Evolutionary conservation across 1,284 basidiomycete species (phyloP).

Genomic region (Ustilago tritici): DNA sequence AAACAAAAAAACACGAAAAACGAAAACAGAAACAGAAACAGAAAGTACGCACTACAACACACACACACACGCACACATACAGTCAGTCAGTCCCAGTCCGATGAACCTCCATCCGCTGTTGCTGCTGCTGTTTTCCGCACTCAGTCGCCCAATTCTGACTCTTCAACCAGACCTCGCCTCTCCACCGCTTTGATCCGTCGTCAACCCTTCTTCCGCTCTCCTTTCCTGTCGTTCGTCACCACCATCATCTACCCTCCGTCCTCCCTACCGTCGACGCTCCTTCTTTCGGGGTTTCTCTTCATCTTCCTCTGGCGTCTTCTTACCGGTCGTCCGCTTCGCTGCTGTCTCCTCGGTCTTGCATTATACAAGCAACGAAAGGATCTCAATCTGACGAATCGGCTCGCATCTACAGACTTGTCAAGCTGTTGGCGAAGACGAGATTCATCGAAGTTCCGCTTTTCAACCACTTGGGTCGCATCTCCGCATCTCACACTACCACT

Average conservation of each 20-base stretch:
- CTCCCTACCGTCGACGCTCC: slow-evolving; percentile 8
- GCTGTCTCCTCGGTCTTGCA: not conserved
- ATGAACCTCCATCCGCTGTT: slow-evolving; percentile 20
- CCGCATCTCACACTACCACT: not conserved
- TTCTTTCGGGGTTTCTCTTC: slow-evolving; percentile 6
- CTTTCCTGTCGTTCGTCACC: slow-evolving; percentile 4
- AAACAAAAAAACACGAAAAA: slow-evolving; percentile 1
- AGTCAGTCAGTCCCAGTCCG: slow-evolving; percentile 15
- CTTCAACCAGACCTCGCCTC: not conserved
- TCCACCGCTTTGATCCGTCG: slow-evolving; percentile 1
- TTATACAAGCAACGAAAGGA: not conserved
- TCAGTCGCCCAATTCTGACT: not conserved
- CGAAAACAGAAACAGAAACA: not conserved
- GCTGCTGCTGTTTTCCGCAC: not conserved
- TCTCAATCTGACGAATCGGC: slow-evolving; percentile 2
- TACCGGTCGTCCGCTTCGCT: not conserved
- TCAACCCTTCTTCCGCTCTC: not conserved
- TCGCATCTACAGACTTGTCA: not conserved
- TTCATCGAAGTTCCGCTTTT: not conserved
- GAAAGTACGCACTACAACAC: not conserved
- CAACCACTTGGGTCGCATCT: not conserved
- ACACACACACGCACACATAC: not conserved
- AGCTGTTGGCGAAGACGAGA: not conserved
- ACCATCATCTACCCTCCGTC: not conserved
- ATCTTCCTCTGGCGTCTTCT: not conserved